Base-by-base conservation (phyloP, 192 early-diverging fungal species). In the Coemansia sp. region DNA sequence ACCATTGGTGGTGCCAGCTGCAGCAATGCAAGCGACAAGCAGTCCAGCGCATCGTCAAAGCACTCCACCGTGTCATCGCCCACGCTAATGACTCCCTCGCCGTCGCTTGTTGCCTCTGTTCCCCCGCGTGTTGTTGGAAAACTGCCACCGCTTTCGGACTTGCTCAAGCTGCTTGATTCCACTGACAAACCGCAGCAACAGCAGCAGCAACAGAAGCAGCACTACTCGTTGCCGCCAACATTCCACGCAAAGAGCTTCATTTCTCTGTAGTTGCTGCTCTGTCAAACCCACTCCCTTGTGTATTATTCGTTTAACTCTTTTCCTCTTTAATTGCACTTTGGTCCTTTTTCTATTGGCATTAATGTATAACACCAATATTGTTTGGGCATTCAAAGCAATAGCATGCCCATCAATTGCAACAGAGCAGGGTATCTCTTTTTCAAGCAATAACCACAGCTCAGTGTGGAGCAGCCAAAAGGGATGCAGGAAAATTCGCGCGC, bases 61-160 rank as follows among this genome's bases (percentile, higher is more conserved):
- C 49, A 53, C 5, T 65, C 69, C 1, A 61, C 62, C 18, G 56
- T 58, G 37, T 66, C 67, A 16, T 68, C 77, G 61, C 67, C 77
- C n/a, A 61, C 38, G 52, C 63, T 70, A 44, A 57, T 61, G 18
- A 63, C 76, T 0, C 60, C 65, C 9, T 59, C 77, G 56, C 67
- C 77, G 2, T 56, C 59, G 41, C 74, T 71, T 12, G 38, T 61
- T 3, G 60, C 65, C 6, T 40, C 60, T 21, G 32, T 63, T 37
- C 63, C 64, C 38, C 56, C 56, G 15, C 61, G 70, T n/a, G n/a
- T n/a, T 15, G 63, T 61, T 11, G 54, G 61, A 11, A 18, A 63
- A 9, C 60, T 80, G 66, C 77, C 77, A 23, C 63, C 72, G 32
- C 63, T 80, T 53, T 74, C 77, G 0, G 72, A 74, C 18, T 54